phyloP scores from a whole-genome alignment of 1,284 basidiomycete genomes.

The Malassezia sympodialis region DNA sequence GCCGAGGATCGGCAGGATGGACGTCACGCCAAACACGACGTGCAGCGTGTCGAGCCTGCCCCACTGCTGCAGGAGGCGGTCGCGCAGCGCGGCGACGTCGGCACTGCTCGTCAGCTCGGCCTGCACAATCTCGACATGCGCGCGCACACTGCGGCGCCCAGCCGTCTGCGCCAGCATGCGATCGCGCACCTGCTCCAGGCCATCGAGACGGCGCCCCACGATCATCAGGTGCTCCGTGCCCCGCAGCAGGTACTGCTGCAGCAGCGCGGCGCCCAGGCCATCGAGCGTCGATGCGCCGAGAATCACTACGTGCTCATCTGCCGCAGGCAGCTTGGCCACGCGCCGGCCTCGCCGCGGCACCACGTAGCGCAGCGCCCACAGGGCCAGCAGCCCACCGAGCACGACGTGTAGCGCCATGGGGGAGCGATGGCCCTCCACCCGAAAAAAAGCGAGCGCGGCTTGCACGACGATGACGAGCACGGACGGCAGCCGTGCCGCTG shows the following conservation, averaged over 20 bases:
- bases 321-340: constrained; percentile 40
- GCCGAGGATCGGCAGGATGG: constrained; percentile 65
- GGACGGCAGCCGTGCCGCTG: not conserved
- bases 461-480: not conserved
- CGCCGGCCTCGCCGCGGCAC: constrained; percentile 19
- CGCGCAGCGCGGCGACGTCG: constrained; percentile 61
- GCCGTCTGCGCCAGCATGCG: constrained; percentile 32
- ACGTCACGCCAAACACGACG: constrained; percentile 74
- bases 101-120: constrained; percentile 62
- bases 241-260: constrained; percentile 61
- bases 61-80: constrained; percentile 57
- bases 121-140: constrained; percentile 34
- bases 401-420: too few relatives aligned
- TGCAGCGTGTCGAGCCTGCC: constrained; percentile 71
- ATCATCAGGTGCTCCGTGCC: constrained; percentile 65
- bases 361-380: constrained; percentile 15
- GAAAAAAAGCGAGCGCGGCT: not conserved
- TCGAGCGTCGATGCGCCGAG: constrained; percentile 62
- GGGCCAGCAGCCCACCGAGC: constrained; percentile 17
- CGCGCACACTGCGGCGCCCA: not conserved
- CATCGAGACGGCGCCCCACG: constrained; percentile 60
- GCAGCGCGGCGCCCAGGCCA: constrained; percentile 69
- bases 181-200: constrained; percentile 55
- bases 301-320: constrained; percentile 63
- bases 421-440: too few relatives aligned